These are phyloP conservation scores for Aspergillus arachidicola DNA, from an alignment of 2,329 filamentous ascomycete species.

Conservation along the genomic window DNA sequence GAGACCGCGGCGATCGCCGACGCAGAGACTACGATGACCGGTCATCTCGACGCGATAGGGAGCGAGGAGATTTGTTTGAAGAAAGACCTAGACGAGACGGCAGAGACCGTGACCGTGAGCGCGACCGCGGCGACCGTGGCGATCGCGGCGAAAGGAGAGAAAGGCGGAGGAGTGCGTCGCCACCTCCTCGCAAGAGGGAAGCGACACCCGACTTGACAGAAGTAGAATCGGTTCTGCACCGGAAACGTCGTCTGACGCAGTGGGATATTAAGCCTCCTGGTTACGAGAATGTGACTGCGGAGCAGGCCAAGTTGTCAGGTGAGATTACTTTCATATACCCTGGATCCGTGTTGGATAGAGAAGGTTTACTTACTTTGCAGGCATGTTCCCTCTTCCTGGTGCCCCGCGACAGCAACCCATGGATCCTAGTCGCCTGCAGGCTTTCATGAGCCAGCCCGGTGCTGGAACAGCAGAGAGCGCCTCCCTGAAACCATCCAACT, in stretches of 20 bases:
- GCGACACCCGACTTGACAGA: slow-evolving; percentile 94
- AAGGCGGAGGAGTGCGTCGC: slow-evolving; percentile 69
- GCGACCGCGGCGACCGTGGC: slow-evolving; percentile 49
- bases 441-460: slow-evolving; percentile 89
- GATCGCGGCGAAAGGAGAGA: slow-evolving; percentile 54
- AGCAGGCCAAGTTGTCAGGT: slow-evolving; percentile 94
- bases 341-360: not conserved
- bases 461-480: slow-evolving; percentile 69
- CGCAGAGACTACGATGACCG: slow-evolving; percentile 67
- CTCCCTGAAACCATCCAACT: slow-evolving; percentile 89
- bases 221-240: slow-evolving; percentile 76
- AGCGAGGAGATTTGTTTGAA: slow-evolving; percentile 66
- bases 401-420: slow-evolving; percentile 93
- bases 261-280: slow-evolving; percentile 99
- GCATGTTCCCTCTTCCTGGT: slow-evolving; percentile 97
- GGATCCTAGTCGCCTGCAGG: slow-evolving; percentile 90
- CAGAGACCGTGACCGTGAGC: slow-evolving; percentile 34
- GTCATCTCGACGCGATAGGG: slow-evolving; percentile 50
- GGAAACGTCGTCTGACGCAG: slow-evolving; percentile 91
- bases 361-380: slow-evolving; percentile 33
- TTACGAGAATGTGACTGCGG: slow-evolving; percentile 96
- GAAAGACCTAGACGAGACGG: slow-evolving; percentile 55
- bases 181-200: slow-evolving; percentile 86
- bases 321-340: slow-evolving; percentile 19
- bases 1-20: slow-evolving; percentile 52